Base-by-base conservation (phyloP, 1,284 basidiomycete genomes). In the Cryptococcus hybrid region DNA sequence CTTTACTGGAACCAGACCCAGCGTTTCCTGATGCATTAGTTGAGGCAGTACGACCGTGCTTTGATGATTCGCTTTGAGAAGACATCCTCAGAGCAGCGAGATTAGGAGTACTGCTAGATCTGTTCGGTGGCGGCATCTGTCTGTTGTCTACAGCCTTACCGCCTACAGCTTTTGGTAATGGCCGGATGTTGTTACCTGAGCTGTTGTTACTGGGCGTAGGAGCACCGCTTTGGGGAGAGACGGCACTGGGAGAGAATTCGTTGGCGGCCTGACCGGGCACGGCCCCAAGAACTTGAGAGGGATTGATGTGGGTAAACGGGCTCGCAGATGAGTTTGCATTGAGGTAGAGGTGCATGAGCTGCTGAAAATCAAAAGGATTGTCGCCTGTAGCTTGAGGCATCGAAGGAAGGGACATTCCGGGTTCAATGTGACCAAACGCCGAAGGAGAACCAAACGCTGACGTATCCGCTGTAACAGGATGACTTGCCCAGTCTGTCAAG, bases 231-330 rank as follows among this genome's bases (percentile, higher is more conserved):
- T 59, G 56, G 9, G 68, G 65, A 4, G 67, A 70, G n/a, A 60
- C 56, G 5, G 58, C 59, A 13, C 60, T 59, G 1, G 65, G 56
- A 1, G 65, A 63, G 51, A 57, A 56, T 5, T 64, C 56, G 54
- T 53, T 56, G 5, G 51, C 24, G 7, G 44, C 12, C 24, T 56
- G 48, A 24, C 61, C 40, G 18, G 58, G 46, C 7, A 54, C 38
- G 30, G 55, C 54, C 40, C 85, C 82, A 54, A 92, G 79, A 50
- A 92, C 88, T 75, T 93, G 89, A 18, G 86, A 87, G 2, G 92
- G 91, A 79, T 94, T 89, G 60, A 94, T 88, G 74, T 90, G 88
- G 37, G 90, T 92, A 78, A 85, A 90, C 3, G 85, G 85, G 18
- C 61, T 64, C 12, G 68, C 65, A 9, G 69, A 55, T 7, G 68